Percentiles rank a stretch among this genome's conserved stretches.
Evolutionary conservation across 202 grass and related monocot genomes (phyloP).

Genomic region (Setaria viridis): DNA sequence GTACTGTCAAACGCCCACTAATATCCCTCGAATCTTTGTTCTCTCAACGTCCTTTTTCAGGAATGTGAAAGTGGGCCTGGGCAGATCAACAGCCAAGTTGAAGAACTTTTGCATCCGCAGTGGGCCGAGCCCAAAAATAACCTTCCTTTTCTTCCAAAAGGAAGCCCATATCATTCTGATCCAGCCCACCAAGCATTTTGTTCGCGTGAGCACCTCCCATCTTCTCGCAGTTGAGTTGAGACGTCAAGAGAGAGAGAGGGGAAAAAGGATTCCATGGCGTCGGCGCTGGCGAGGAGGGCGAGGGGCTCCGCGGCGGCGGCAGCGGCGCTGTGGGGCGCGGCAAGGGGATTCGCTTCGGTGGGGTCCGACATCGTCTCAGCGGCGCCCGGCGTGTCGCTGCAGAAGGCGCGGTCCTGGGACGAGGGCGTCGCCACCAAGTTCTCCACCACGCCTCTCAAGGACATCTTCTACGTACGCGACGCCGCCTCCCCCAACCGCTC

Average conservation of each 20-base stretch:
- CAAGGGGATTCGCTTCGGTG: slow-evolving; percentile 61
- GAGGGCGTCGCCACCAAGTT: slow-evolving; percentile 89
- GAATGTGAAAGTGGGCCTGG: neutral
- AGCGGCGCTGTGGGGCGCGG: slow-evolving; percentile 39
- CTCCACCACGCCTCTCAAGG: slow-evolving; percentile 80
- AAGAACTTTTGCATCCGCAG: neutral
- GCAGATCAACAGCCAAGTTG: neutral
- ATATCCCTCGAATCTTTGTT: too few species aligned
- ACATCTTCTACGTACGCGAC: slow-evolving; percentile 72
- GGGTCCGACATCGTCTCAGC: slow-evolving; percentile 78
- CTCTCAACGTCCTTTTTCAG: too few species aligned
- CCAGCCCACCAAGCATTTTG: too few species aligned
- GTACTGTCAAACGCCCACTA: too few species aligned
- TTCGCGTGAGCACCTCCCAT: too few species aligned
- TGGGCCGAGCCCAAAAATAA: neutral
- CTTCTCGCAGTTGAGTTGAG: neutral
- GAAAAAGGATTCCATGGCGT: slow-evolving; percentile 59
- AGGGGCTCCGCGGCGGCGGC: slow-evolving; percentile 44
- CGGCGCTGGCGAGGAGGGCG: slow-evolving; percentile 64
- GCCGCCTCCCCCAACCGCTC: neutral
- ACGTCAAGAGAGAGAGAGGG: neutral
- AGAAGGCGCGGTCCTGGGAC: slow-evolving; percentile 93
- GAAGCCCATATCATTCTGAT: neutral
- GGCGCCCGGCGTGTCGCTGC: slow-evolving; percentile 77
- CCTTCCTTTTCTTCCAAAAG: neutral